Evolutionary conservation across 2,329 filamentous ascomycete species (phyloP), one percentile per base, ranked within the genome.

Genomic region (Aquanectria penicillioides): DNA sequence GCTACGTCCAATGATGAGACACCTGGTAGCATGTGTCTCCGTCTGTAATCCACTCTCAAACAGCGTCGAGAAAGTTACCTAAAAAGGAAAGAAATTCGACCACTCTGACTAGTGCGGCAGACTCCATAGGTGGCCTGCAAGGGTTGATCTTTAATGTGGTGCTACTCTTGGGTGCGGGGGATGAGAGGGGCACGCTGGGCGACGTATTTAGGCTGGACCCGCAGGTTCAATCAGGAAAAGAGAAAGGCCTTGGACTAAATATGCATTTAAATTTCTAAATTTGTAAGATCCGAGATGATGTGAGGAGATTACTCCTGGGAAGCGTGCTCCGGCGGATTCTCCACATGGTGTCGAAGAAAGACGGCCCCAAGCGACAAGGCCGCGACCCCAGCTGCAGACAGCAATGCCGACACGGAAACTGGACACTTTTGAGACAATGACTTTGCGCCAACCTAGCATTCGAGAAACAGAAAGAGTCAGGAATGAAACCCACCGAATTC

Each of bases 291-390:
- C n/a, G n/a, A n/a, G n/a, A n/a, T n/a, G n/a, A n/a, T n/a, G n/a
- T n/a, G n/a, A n/a, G n/a, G n/a, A n/a, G n/a, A n/a, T 23, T 44
- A 57, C 36, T 51, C 47, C 25, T 36, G 36, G 9, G 33, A 17
- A 11, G 9, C 26, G 18, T 26, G 25, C 11, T 33, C 26, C 18
- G 34, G 15, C n/a, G 44, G 28, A 22, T 23, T 47, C 40, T 48
- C 40, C 18, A 58, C 41, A n/a, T 58, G 55, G 13, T 40, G 26
- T 15, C 48, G 48, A 33, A 58, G 41, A 36, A 58, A 41, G n/a
- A 58, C 33, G 8, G 47, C 40, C 40, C 55, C 55, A 6, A 51
- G 20, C 7, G 55, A 58, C 26, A 53, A 10, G 6, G 49, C 55
- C 10, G 23, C 38, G n/a, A 47, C 34, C 11, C 48, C 41, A 13